Conservation (phyloP, 1,284 basidiomycete genomes). For the Sporisorium sorghi region DNA sequence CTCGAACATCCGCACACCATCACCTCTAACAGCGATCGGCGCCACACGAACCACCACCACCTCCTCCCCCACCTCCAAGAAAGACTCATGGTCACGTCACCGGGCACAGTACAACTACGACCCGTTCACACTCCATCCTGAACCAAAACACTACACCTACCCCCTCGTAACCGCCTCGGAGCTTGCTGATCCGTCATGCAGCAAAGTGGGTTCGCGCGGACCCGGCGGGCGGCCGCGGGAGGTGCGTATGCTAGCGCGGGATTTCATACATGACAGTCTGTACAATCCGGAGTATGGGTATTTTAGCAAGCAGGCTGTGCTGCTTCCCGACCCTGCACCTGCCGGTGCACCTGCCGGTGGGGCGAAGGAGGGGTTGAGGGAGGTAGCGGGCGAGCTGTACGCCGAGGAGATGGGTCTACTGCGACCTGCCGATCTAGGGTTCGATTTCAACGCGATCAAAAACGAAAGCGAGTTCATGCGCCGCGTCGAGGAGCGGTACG, state of each 20-base stretch:
- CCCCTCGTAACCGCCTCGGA: constrained; percentile 58
- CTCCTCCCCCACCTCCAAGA: constrained; percentile 1
- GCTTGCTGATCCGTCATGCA: constrained; percentile 22
- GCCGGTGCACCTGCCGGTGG: not conserved
- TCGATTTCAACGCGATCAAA: constrained; percentile 79
- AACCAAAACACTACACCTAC: constrained; percentile 53
- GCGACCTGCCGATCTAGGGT: constrained; percentile 67
- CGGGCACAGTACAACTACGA: constrained; percentile 68
- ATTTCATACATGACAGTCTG: constrained; percentile 95
- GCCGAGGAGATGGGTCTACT: constrained; percentile 36
- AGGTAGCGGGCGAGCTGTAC: constrained; percentile 21
- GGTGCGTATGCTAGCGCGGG: constrained; percentile 93
- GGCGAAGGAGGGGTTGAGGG: not conserved
- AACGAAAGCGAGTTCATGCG: constrained; percentile 84
- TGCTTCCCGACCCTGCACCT: constrained; percentile 52
- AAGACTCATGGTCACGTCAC: constrained; percentile 48
- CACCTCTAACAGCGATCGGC: not conserved
- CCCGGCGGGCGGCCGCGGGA: constrained; percentile 73
- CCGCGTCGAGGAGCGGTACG: constrained; percentile 77
- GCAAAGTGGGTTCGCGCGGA: constrained; percentile 1
- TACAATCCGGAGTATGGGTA: constrained; percentile 99
- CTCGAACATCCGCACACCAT: too few relatives aligned
- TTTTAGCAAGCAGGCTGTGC: constrained; percentile 73
- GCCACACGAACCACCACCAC: constrained; percentile 2
- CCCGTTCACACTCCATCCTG: constrained; percentile 59